A percentile compares a stretch with the other conserved stretches of the same genome.
Conservation (phyloP, 225 moss, liverwort and hornwort genomes). For the Thuidium tamariscinum region DNA sequence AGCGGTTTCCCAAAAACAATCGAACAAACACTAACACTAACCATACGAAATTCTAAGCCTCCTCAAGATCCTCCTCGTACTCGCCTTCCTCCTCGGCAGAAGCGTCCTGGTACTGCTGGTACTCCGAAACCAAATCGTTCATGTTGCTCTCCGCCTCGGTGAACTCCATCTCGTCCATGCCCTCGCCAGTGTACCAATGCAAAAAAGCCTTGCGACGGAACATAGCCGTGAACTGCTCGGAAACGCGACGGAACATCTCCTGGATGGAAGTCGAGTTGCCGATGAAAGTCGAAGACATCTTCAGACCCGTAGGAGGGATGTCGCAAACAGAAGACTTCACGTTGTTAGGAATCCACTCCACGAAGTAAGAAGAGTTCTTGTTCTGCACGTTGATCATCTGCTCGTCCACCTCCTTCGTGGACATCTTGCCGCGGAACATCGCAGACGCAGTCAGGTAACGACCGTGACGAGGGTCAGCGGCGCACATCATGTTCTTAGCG, state of each 20-base stretch:
- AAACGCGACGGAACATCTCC: slow-evolving; percentile 45
- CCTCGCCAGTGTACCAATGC: slow-evolving; percentile 53
- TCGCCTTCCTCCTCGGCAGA: slow-evolving; percentile 32
- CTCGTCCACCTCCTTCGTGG: slow-evolving; percentile 49
- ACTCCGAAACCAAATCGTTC: slow-evolving; percentile 45
- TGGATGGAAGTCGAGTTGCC: slow-evolving; percentile 48
- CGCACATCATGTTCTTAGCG: slow-evolving; percentile 59
- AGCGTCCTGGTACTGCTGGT: slow-evolving; percentile 44
- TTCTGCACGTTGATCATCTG: slow-evolving; percentile 55
- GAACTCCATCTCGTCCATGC: slow-evolving; percentile 60
- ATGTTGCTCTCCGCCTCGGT: slow-evolving; percentile 52
- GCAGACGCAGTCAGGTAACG: slow-evolving; percentile 39
- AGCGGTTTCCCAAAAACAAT: background rate
- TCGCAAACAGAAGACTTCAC: slow-evolving; percentile 44
- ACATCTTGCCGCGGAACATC: slow-evolving; percentile 46
- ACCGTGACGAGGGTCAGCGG: slow-evolving; percentile 40
- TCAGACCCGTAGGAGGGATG: slow-evolving; percentile 35
- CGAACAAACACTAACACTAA: background rate
- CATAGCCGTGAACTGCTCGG: slow-evolving; percentile 49
- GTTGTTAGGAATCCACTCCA: slow-evolving; percentile 57
- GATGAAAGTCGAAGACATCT: slow-evolving; percentile 51
- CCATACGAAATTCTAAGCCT: background rate
- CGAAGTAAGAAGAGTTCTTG: slow-evolving; percentile 53
- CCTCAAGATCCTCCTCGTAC: slow-evolving; percentile 28
- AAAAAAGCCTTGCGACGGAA: slow-evolving; percentile 44